Evolutionary conservation across 2,329 filamentous ascomycete species (phyloP).

Genomic region (Amauroascus niger): DNA sequence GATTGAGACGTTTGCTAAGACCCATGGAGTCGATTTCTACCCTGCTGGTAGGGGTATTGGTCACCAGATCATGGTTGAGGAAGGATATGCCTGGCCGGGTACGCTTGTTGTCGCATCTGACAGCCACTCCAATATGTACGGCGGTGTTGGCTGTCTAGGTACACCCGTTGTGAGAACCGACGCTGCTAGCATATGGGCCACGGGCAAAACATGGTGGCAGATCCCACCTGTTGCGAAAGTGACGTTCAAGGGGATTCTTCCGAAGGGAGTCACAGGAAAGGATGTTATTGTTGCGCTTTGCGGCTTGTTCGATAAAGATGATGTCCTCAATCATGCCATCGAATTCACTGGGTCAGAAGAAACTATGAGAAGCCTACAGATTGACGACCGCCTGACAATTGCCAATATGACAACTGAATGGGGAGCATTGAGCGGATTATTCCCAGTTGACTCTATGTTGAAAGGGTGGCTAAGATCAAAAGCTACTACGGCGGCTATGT

Average conservation of each 20-base stretch:
- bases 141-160: constrained; percentile 65
- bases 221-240: constrained; percentile 75
- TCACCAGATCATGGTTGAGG: constrained; percentile 69
- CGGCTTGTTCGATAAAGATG: constrained; percentile 73
- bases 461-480: constrained; percentile 65
- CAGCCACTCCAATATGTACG: constrained; percentile 71
- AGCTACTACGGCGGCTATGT: constrained; percentile 60
- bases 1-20: constrained; percentile 71
- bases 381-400: constrained; percentile 62
- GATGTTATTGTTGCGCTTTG: constrained; percentile 88
- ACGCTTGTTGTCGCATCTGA: constrained; percentile 67
- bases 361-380: constrained; percentile 57
- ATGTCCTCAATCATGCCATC: constrained; percentile 83
- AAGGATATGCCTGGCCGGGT: constrained; percentile 74
- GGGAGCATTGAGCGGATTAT: constrained; percentile 63
- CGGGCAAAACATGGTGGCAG: constrained; percentile 77
- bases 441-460: constrained; percentile 68
- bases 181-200: constrained; percentile 77
- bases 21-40: constrained; percentile 69
- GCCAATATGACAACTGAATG: constrained; percentile 76
- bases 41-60: constrained; percentile 72
- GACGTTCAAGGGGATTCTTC: constrained; percentile 64
- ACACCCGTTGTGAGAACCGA: constrained; percentile 81
- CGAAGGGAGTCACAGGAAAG: constrained; percentile 76
- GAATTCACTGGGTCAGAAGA: constrained; percentile 76